Percentiles rank a stretch among this genome's conserved stretches.
phyloP scores from a whole-genome alignment of 495 filamentous ascomycete genomes.

The Lasiosphaeria hispida region DNA sequence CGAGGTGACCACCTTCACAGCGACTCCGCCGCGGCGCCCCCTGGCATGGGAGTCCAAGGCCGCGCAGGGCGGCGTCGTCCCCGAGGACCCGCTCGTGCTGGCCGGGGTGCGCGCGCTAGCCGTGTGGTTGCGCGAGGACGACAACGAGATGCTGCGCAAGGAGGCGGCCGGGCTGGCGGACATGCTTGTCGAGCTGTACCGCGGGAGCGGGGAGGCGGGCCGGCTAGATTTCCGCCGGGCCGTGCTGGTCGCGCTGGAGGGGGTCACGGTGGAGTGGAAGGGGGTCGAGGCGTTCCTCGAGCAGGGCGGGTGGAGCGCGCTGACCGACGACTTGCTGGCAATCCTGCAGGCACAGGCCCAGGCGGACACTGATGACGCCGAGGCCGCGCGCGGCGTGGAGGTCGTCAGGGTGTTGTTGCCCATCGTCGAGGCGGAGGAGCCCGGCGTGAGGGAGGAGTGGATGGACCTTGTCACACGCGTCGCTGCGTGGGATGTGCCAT shows the following conservation, averaged over 20 bases:
- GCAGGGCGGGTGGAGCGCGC: conserved; percentile 48
- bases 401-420: conserved; percentile 51
- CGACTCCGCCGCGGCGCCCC: conserved; percentile 34
- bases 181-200: conserved; percentile 57
- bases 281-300: conserved; percentile 45
- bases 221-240: conserved; percentile 50
- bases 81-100: conserved; percentile 48
- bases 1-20: conserved; percentile 28
- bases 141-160: conserved; percentile 51
- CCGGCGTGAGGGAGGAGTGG: conserved; percentile 46
- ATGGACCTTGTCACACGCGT: conserved; percentile 42
- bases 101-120: conserved; percentile 52
- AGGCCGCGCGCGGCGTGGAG: conserved; percentile 46
- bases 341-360: conserved; percentile 26
- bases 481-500: conserved; percentile 35
- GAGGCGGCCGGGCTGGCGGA: conserved; percentile 57
- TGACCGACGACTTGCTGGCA: conserved; percentile 45
- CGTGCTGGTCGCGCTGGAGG: conserved; percentile 54
- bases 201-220: conserved; percentile 15
- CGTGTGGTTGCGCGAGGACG: conserved; percentile 63
- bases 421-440: conserved; percentile 42
- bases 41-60: conserved; percentile 53
- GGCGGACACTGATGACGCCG: conserved; percentile 19
- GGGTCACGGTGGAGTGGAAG: conserved; percentile 40
- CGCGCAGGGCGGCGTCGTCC: conserved; percentile 22